Conservation (phyloP, 768 basidiomycete species). For the Pisolithus microcarpus region DNA sequence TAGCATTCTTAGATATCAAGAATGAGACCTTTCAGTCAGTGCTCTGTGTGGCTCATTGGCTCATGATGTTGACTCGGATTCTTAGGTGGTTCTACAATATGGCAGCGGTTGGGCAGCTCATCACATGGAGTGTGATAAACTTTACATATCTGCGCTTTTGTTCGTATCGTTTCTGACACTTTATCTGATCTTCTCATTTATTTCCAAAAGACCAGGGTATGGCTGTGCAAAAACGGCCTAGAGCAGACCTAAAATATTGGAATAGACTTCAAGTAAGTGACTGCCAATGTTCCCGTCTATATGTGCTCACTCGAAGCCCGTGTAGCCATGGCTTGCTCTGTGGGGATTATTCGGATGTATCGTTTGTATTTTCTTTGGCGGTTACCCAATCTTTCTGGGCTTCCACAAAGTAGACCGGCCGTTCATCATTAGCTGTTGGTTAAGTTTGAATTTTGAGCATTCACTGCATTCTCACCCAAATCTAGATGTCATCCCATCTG, state of each 20-base stretch:
- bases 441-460: not conserved
- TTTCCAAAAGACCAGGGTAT: not conserved
- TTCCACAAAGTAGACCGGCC: slow-evolving; percentile 33
- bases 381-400: slow-evolving; percentile 52
- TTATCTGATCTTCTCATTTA: not conserved
- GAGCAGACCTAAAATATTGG: not conserved
- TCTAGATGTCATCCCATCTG: not conserved
- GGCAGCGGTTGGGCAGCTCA: slow-evolving; percentile 57
- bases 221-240: not conserved
- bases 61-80: not conserved
- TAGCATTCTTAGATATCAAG: not conserved
- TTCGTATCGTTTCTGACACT: slow-evolving; percentile 11
- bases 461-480: not conserved
- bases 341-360: slow-evolving; percentile 61
- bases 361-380: slow-evolving; percentile 53
- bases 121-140: slow-evolving; percentile 59
- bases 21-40: slow-evolving; percentile 26
- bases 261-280: not conserved
- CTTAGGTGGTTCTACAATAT: slow-evolving; percentile 61
- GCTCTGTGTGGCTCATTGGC: not conserved
- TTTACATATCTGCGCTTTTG: slow-evolving; percentile 65
- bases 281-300: not conserved
- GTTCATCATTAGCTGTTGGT: not conserved
- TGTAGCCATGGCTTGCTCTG: slow-evolving; percentile 50
- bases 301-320: slow-evolving; percentile 12